phyloP scores from a whole-genome alignment of 2,329 filamentous ascomycete genomes.

The Neonectria hederae region DNA sequence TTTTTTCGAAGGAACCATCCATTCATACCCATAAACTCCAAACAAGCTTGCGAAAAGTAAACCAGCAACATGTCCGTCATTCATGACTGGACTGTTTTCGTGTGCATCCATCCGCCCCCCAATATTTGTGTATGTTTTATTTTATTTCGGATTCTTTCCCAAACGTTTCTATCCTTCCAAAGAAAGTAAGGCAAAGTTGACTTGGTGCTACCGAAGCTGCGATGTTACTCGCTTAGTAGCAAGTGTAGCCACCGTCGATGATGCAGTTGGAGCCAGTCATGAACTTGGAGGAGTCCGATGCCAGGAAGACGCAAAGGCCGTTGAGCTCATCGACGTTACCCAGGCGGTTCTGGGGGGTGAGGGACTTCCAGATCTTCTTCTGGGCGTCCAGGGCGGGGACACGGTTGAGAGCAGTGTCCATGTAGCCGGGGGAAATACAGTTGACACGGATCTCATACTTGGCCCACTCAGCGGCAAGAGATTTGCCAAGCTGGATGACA shows the following conservation, averaged over 20 bases:
- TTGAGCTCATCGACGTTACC: constrained; percentile 81
- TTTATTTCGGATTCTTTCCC: background rate
- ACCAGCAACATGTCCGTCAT: constrained; percentile 8
- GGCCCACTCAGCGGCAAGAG: constrained; percentile 85
- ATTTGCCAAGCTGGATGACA: constrained; percentile 81
- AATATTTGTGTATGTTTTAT: background rate
- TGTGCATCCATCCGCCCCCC: constrained; percentile 9
- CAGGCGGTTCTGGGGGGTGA: constrained; percentile 78
- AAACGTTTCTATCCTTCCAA: constrained; percentile 4
- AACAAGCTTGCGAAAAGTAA: constrained; percentile 23
- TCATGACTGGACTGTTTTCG: constrained; percentile 4
- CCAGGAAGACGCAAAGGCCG: constrained; percentile 79
- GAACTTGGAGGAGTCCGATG: constrained; percentile 76
- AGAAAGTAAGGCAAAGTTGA: background rate
- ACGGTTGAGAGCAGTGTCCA: constrained; percentile 85
- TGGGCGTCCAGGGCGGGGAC: constrained; percentile 80
- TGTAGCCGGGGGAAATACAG: constrained; percentile 85
- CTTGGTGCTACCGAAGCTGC: constrained; percentile 2
- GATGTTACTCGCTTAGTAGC: constrained; percentile 56
- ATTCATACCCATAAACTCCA: constrained; percentile 31
- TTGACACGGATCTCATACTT: constrained; percentile 84
- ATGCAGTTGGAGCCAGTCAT: constrained; percentile 81
- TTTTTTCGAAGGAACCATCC: constrained; percentile 17
- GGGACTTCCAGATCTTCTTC: constrained; percentile 81
- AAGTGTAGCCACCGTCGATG: constrained; percentile 76